Base-by-base conservation (phyloP, 495 filamentous ascomycete species). In the Aspergillus kassunensis region DNA sequence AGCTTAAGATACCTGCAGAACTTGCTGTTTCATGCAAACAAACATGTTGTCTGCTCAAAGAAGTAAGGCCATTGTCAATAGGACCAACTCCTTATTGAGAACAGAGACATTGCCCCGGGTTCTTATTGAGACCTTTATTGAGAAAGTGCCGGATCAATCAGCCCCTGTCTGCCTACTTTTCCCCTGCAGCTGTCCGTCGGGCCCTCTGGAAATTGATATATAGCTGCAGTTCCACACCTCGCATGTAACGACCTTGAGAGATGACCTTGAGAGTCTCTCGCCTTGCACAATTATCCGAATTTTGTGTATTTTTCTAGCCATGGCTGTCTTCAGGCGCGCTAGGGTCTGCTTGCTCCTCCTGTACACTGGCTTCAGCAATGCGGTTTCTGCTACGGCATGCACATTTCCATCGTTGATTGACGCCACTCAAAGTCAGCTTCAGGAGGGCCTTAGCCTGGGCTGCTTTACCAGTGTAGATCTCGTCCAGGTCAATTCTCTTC, bases 391-490 rank as follows among this genome's bases (percentile, higher is more conserved):
- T 10, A 3, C 11, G 18, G 44, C 3, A 5, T 43, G 48, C 18
- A 23, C 24, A 1, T 21, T 50, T 29, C 53, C 55, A 9, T 29
- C 43, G 2, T 57, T 85, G 23, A 63, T 81, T 43, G 65, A 82
- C 49, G 75, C 69, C 15, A 77, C 74, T 0, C 60, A 74, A 10
- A 80, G 84, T 24, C 72, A 83, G 20, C 62, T 84, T 2, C 60
- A 66, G 9, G 55, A 54, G n/a, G 79, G 79, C 9, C 64, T 87
- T 4, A 63, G 76, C 9, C 60, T 51, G 34, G 74, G 74, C 1
- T 59, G 67, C 19, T 83, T 84, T 53, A 80, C 76, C 2, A 83
- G 79, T 57, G 75, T 77, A 9, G 80, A 84, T 47, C 68, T 87
- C 13, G 79, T 82, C 35, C 75, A 75, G 53, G 75, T 73, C 25